phyloP scores from a whole-genome alignment of 2,329 filamentous ascomycete species.

The Fusarium luffae region DNA sequence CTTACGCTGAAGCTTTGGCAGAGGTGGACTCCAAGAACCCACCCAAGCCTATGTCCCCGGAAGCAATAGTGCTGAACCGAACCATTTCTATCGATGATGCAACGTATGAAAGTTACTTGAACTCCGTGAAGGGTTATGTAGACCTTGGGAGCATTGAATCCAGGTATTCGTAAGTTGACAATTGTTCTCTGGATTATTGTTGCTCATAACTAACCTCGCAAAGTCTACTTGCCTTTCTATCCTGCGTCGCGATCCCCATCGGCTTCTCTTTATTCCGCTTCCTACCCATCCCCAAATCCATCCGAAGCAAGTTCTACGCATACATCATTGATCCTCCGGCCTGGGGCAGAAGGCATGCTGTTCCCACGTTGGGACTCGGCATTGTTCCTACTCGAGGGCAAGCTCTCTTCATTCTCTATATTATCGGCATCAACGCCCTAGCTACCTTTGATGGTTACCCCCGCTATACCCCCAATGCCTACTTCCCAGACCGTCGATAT shows the following conservation, averaged over 20 bases:
- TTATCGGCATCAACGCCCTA: slow-evolving; percentile 53
- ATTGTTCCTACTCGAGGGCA: slow-evolving; percentile 57
- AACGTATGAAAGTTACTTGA: slow-evolving; percentile 17
- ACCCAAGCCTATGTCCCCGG: background rate
- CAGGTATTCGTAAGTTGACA: slow-evolving; percentile 34
- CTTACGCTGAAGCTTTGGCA: slow-evolving; percentile 28
- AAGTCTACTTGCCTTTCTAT: slow-evolving; percentile 39
- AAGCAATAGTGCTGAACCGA: slow-evolving; percentile 22
- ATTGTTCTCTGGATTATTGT: too few species aligned
- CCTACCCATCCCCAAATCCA: slow-evolving; percentile 24
- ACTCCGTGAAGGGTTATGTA: slow-evolving; percentile 14
- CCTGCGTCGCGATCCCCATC: slow-evolving; percentile 35
- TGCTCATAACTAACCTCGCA: background rate
- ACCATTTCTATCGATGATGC: slow-evolving; percentile 24
- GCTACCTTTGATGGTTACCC: slow-evolving; percentile 48
- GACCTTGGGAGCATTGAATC: slow-evolving; percentile 19
- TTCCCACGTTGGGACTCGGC: slow-evolving; percentile 40
- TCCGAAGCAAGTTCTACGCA: slow-evolving; percentile 39
- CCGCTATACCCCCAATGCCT: slow-evolving; percentile 43
- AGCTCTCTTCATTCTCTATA: slow-evolving; percentile 55
- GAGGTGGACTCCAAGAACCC: slow-evolving; percentile 13
- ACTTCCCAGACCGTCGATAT: slow-evolving; percentile 36
- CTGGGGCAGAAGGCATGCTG: slow-evolving; percentile 42
- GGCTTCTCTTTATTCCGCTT: slow-evolving; percentile 39
- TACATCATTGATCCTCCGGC: slow-evolving; percentile 47